phyloP scores from a whole-genome alignment of 441 rosid species.

The Codiaeum variegatum region DNA sequence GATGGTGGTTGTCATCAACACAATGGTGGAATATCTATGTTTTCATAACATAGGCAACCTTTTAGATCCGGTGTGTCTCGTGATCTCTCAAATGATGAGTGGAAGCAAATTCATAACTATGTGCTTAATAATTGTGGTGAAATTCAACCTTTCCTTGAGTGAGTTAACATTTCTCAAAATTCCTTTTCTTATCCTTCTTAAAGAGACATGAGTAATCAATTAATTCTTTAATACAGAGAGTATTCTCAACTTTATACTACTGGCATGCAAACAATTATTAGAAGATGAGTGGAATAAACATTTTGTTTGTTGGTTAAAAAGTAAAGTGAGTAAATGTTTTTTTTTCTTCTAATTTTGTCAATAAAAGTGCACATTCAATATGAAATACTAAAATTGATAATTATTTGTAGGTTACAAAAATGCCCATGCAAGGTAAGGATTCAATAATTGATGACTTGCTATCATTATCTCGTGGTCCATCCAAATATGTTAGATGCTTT shows the following conservation, averaged over 20 bases:
- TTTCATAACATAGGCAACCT: too few species aligned
- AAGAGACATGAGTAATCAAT: too few species aligned
- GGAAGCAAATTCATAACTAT: not conserved
- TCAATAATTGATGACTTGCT: too few species aligned
- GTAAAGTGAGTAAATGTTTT: not conserved
- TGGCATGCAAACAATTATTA: too few species aligned
- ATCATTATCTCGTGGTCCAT: not conserved
- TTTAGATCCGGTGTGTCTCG: not conserved
- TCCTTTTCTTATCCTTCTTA: not conserved
- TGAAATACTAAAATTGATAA: not conserved
- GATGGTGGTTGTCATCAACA: too few species aligned
- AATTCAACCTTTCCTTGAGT: not conserved
- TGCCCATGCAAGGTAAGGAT: not conserved
- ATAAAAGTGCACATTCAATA: not conserved
- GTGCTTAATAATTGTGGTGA: not conserved
- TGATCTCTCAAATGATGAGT: not conserved
- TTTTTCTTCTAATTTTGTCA: not conserved
- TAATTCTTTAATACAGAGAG: not conserved
- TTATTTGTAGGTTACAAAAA: not conserved
- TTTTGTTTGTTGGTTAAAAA: not conserved
- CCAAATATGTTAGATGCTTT: not conserved
- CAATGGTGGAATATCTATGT: too few species aligned
- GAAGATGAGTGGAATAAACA: not conserved
- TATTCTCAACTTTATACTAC: not conserved
- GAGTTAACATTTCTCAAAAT: not conserved